A percentile compares a stretch with the other conserved stretches of the same genome.
Conservation (phyloP, 768 basidiomycete genomes). For the Pholiota molesta region DNA sequence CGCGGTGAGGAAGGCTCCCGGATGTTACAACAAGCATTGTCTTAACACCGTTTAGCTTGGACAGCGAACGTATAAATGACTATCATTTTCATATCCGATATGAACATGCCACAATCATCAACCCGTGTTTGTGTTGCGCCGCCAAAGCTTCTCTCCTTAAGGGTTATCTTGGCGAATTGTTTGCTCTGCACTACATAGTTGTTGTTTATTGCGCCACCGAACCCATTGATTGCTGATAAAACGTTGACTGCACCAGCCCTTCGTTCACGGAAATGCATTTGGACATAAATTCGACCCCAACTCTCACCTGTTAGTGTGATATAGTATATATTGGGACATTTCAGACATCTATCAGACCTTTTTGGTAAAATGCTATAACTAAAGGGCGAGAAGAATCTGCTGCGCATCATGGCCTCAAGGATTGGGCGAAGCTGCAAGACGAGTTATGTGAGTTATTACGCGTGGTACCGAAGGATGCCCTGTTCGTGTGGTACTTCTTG, state of each 20-base stretch:
- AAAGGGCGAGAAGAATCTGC: constrained; percentile 55
- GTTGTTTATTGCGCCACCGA: neutral
- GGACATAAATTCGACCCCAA: too few species aligned
- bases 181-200: neutral
- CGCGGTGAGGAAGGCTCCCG: neutral
- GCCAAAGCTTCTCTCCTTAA: neutral
- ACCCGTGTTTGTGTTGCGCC: neutral
- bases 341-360: neutral
- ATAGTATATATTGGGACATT: constrained; percentile 37
- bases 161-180: neutral
- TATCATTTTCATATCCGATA: constrained; percentile 1
- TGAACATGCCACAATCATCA: neutral
- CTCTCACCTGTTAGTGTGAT: constrained; percentile 27
- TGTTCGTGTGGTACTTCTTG: neutral
- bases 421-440: constrained; percentile 52
- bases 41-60: neutral
- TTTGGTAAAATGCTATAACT: constrained; percentile 22
- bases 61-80: neutral
- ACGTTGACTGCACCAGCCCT: neutral
- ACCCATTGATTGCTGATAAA: neutral
- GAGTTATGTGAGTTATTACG: constrained; percentile 37
- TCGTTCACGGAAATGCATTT: neutral
- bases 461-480: neutral
- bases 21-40: neutral
- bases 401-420: constrained; percentile 48